Evolutionary conservation across 257 asterid species (phyloP), one percentile per base, ranked within the genome.

Genomic region (Eucommia ulmoides): DNA sequence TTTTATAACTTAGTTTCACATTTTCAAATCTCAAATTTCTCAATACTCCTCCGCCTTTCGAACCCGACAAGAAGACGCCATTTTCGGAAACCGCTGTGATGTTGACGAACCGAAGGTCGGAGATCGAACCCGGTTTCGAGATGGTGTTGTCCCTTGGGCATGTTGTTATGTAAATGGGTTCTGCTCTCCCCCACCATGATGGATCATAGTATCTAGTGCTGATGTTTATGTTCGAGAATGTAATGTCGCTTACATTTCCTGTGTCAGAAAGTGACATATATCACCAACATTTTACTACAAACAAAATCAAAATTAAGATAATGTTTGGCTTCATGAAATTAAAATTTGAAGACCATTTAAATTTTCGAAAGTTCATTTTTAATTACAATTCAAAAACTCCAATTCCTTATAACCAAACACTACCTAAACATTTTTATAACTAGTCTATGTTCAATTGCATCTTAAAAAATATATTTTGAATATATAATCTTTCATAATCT

Each of bases 111-210:
- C 29, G 72, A 24, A 89, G 33, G 46, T 80, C 78, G 24, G 94
- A 85, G 59, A 85, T 82, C 29, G 83, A 73, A 24, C 93, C 94
- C 14, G 75, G 60, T 62, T 45, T 85, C 2, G 93, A 73, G 19
- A 62, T 64, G 19, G 63, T 64, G 42, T 35, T 55, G 62, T 78
- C 84, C 60, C 96, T 68, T 22, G 93, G 82, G 52, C 94, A 89
- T 24, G 80, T 71, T 23, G 96, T 89, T 26, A 89, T 63, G 26
- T 85, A 89, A 11, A 89, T 85, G 0, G 96, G 96, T 46, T 89
- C 98, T 1, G 94, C 96, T 67, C 98, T 79, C 1, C 98, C 98
- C 96, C 98, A 89, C 94, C 98, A 89, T 11, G 74, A 83, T 2
- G 84, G 78, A 59, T 89, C 88, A 52, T 85, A 89, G 50, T 85